phyloP scores from a whole-genome alignment of 257 asterid species.

The Cordia subcordata region DNA sequence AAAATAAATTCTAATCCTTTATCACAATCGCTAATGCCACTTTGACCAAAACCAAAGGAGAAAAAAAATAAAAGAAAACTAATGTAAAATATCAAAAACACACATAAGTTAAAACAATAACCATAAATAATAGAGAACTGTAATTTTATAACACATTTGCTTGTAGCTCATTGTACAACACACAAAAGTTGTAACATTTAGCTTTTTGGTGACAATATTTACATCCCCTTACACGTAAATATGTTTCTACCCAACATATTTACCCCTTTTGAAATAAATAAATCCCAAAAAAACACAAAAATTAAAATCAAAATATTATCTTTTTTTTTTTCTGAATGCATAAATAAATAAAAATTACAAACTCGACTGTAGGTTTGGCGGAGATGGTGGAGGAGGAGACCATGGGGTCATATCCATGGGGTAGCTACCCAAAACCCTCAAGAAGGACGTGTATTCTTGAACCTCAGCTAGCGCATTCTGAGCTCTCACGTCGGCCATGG shows the following conservation, averaged over 20 bases:
- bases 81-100: no score
- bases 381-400: conserved; percentile 33
- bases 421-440: conserved; percentile 87
- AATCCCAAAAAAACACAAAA: no score
- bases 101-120: no score
- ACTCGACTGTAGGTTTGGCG: not conserved
- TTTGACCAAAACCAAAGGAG: no score
- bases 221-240: not conserved
- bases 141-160: not conserved
- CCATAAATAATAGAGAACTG: not conserved
- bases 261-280: no score
- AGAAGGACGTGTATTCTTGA: conserved; percentile 83
- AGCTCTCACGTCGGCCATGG: conserved; percentile 85
- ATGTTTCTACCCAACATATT: not conserved
- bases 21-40: no score
- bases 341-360: not conserved
- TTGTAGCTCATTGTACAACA: not conserved
- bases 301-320: not conserved
- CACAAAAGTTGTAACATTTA: not conserved
- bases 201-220: not conserved
- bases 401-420: conserved; percentile 96
- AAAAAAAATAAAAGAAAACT: no score
- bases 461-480: conserved; percentile 89
- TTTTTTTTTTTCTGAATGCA: no score
- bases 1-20: no score